phyloP scores from a whole-genome alignment of 2,329 filamentous ascomycete species.

The Colletotrichum salicis region DNA sequence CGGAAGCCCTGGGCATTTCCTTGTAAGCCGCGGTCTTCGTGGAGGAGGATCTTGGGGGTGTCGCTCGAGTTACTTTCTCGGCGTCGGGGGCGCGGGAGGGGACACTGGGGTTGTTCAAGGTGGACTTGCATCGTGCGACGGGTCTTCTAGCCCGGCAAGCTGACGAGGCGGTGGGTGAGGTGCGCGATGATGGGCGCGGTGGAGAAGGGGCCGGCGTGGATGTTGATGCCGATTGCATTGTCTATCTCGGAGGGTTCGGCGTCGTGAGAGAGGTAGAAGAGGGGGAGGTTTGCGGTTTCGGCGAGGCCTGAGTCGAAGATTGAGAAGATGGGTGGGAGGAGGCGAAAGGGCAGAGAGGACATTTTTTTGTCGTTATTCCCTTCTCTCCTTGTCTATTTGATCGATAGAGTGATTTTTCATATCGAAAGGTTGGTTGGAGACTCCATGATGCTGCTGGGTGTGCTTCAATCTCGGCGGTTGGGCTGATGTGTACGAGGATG shows the following conservation, averaged over 20 bases:
- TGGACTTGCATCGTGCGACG: neutral
- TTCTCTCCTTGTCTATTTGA: neutral
- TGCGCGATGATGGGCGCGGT: neutral
- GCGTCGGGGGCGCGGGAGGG: neutral
- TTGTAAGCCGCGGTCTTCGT: neutral
- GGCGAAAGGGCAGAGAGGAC: neutral
- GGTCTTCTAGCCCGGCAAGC: slow-evolving; percentile 6
- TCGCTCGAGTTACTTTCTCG: neutral
- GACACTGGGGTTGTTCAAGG: neutral
- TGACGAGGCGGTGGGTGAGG: slow-evolving; percentile 2
- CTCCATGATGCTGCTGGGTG: neutral
- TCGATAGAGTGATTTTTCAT: neutral
- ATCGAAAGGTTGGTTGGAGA: neutral
- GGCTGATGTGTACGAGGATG: neutral
- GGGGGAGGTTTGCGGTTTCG: neutral
- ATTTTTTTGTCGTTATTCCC: neutral
- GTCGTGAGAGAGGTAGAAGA: slow-evolving; percentile 6
- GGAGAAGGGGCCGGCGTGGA: slow-evolving; percentile 5
- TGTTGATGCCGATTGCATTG: slow-evolving; percentile 7
- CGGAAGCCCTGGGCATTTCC: neutral
- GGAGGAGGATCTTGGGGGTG: neutral
- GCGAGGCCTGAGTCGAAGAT: slow-evolving; percentile 3
- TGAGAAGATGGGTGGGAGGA: neutral
- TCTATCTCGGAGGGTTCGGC: neutral
- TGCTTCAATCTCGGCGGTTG: neutral